These are phyloP conservation scores for Chlamydomonas schloesseri DNA, from an alignment of 139 green algal species.

Conservation along the genomic window DNA sequence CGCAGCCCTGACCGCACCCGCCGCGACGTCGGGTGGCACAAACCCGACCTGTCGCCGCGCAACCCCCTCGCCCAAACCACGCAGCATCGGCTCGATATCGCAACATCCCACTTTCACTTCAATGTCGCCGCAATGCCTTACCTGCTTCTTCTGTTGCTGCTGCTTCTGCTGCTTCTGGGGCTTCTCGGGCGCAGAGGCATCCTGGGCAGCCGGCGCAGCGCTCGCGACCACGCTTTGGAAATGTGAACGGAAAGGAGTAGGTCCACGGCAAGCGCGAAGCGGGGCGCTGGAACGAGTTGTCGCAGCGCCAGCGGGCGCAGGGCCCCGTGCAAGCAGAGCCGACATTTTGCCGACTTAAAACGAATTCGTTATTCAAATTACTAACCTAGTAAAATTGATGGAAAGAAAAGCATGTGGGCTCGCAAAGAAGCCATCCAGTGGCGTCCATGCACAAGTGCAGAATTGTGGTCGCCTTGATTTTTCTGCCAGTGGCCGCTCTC, in stretches of 20 bases:
- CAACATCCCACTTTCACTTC: not conserved
- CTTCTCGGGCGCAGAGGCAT: not conserved
- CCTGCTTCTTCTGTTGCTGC: slow-evolving; percentile 12
- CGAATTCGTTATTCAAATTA: too few species aligned
- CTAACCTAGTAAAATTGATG: too few species aligned
- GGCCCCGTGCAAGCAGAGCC: not conserved
- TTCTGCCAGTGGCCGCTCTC: too few species aligned
- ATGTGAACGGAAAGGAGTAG: not conserved
- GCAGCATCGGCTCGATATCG: not conserved
- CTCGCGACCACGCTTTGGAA: not conserved
- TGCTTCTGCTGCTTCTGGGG: slow-evolving; percentile 32
- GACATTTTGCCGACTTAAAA: not conserved
- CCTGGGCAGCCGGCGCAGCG: not conserved
- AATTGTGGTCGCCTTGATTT: too few species aligned
- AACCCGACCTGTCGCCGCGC: too few species aligned
- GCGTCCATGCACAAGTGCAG: too few species aligned
- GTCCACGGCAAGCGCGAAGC: not conserved
- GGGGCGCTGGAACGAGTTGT: not conserved
- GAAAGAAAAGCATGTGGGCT: too few species aligned
- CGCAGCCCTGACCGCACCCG: too few species aligned
- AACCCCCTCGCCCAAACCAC: not conserved
- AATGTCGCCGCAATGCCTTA: not conserved
- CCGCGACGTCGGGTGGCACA: too few species aligned
- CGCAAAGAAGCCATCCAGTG: too few species aligned
- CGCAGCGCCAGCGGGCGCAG: too few species aligned